Conservation (phyloP, 1,284 basidiomycete genomes). For the Pseudozyma tsukubaensis region DNA sequence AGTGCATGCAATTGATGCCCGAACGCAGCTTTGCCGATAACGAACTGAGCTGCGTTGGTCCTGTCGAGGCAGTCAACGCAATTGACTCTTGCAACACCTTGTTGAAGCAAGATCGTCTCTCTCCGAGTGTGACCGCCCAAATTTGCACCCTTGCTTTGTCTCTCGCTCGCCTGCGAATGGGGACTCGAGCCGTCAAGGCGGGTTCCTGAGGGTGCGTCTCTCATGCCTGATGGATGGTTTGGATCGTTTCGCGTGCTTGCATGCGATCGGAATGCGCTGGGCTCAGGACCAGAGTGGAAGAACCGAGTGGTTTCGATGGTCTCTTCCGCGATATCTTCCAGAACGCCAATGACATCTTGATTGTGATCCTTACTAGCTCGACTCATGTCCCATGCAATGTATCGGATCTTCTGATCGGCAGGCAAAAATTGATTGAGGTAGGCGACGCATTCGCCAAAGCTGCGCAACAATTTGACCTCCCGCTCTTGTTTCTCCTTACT, state of each 20-base stretch:
- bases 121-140: conserved; percentile 15
- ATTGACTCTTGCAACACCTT: conserved; percentile 76
- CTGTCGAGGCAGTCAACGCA: conserved; percentile 89
- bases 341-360: conserved; percentile 92
- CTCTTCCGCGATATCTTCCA: conserved; percentile 95
- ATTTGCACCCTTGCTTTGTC: background rate
- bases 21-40: conserved; percentile 93
- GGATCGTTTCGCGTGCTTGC: conserved; percentile 4
- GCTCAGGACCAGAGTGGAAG: conserved; percentile 78
- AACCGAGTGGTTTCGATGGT: conserved; percentile 90
- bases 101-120: conserved; percentile 80
- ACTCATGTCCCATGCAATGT: conserved; percentile 92
- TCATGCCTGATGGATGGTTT: background rate
- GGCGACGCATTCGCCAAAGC: conserved; percentile 89
- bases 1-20: conserved; percentile 96
- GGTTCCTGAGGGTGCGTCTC: background rate
- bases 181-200: conserved; percentile 2
- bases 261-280: conserved; percentile 24
- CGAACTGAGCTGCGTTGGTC: conserved; percentile 97
- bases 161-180: background rate
- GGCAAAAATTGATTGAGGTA: conserved; percentile 98
- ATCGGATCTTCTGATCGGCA: conserved; percentile 80
- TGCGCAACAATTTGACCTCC: conserved; percentile 90
- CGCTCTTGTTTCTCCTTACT: conserved; percentile 77
- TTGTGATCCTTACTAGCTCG: conserved; percentile 77